Evolutionary conservation across 2,329 filamentous ascomycete species (phyloP).

Genomic region (Penicillium sp.): DNA sequence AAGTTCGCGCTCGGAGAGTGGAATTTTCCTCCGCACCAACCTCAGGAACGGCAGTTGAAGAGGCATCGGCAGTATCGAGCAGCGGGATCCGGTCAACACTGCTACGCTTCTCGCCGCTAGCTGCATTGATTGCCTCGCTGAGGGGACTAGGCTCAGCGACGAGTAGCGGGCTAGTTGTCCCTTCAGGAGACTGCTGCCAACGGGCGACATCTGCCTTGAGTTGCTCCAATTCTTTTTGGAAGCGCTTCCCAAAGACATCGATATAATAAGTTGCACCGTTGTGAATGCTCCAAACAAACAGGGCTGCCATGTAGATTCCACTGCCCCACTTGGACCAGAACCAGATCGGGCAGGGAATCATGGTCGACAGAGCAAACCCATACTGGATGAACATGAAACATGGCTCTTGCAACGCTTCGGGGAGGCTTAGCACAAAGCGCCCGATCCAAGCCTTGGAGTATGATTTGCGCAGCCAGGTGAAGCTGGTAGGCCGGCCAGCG

Average conservation of each 20-base stretch:
- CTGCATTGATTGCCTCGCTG: conserved; percentile 23
- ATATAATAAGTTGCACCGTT: conserved; percentile 98
- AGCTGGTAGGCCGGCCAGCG: conserved; percentile 91
- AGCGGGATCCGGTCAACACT: conserved; percentile 39
- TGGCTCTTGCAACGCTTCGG: conserved; percentile 74
- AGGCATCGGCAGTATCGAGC: conserved; percentile 31
- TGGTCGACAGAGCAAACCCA: conserved; percentile 82
- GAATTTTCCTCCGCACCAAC: conserved; percentile 7
- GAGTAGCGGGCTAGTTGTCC: conserved; percentile 31
- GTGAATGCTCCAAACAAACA: conserved; percentile 96
- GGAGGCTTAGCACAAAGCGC: conserved; percentile 77
- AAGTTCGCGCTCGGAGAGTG: conserved; percentile 29
- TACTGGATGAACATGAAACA: conserved; percentile 98
- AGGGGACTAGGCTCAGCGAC: conserved; percentile 25
- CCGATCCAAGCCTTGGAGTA: conserved; percentile 91
- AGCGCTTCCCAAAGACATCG: conserved; percentile 93
- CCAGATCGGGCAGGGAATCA: conserved; percentile 93
- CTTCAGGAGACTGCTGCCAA: conserved; percentile 65
- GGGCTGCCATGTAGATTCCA: conserved; percentile 70
- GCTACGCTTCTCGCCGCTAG: conserved; percentile 22
- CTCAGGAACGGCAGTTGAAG: conserved; percentile 29
- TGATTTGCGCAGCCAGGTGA: conserved; percentile 92
- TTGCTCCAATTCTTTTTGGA: conserved; percentile 92
- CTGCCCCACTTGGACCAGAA: conserved; percentile 86
- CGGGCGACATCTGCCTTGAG: conserved; percentile 86